phyloP scores from a whole-genome alignment of 805 yeast genomes.

The Tetrapisispora pingtungensis region DNA sequence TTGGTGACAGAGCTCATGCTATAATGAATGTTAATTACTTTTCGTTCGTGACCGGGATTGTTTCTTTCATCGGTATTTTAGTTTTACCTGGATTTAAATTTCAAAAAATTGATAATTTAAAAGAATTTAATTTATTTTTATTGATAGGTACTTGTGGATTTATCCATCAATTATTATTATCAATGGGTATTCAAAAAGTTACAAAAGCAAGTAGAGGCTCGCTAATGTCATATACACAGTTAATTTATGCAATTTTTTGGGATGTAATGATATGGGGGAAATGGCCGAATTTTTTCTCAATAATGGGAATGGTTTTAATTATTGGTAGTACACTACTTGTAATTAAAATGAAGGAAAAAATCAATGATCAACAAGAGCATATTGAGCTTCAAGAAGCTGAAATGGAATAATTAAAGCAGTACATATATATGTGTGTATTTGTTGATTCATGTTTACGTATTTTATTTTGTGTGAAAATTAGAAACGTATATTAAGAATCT shows the following conservation, averaged over 20 bases:
- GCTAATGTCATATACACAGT: conserved; percentile 63
- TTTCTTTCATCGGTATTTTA: conserved; percentile 44
- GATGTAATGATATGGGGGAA: conserved; percentile 66
- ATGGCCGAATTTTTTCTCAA: conserved; percentile 58
- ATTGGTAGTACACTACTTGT: conserved; percentile 54
- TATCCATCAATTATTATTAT: conserved; percentile 64
- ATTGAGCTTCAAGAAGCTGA: background rate
- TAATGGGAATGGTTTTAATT: conserved; percentile 60
- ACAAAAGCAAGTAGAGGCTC: conserved; percentile 62
- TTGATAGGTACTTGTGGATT: conserved; percentile 71
- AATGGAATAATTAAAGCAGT: background rate
- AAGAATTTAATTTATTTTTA: conserved; percentile 57
- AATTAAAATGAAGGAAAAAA: conserved; percentile 21
- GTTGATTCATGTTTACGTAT: no score
- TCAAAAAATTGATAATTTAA: conserved; percentile 46
- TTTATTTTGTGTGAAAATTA: no score
- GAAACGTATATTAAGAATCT: no score
- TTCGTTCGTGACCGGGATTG: conserved; percentile 48
- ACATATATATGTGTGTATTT: no score
- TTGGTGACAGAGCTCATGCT: conserved; percentile 75
- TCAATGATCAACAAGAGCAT: background rate
- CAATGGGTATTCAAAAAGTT: conserved; percentile 78
- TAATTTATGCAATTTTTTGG: conserved; percentile 70
- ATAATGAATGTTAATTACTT: conserved; percentile 69
- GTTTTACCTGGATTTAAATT: conserved; percentile 50